Conservation (phyloP, 495 filamentous ascomycete genomes). For the Lasiosphaeria miniovina region DNA sequence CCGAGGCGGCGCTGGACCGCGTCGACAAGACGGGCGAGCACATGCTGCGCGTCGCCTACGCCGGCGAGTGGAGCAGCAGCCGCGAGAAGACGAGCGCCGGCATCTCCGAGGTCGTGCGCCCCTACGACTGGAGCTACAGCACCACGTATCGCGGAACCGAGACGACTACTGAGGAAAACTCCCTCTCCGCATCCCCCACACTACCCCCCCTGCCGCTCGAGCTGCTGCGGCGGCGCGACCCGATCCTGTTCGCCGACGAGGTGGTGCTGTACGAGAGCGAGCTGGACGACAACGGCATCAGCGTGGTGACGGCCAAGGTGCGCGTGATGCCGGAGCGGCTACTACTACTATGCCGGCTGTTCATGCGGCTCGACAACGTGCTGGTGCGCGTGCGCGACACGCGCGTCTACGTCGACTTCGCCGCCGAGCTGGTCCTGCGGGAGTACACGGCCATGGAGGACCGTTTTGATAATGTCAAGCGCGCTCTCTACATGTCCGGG, state of each 20-base stretch:
- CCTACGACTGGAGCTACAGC: conserved; percentile 97
- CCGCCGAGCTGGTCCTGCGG: conserved; percentile 71
- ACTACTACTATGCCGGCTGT: conserved; percentile 81
- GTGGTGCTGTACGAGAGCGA: conserved; percentile 96
- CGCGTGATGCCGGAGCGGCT: conserved; percentile 86
- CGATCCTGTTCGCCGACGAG: conserved; percentile 92
- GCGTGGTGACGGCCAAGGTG: conserved; percentile 81
- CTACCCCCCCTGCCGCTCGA: conserved; percentile 66
- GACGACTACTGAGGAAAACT: not conserved
- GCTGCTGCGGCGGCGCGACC: conserved; percentile 73
- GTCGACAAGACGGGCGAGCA: conserved; percentile 88
- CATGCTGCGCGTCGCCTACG: conserved; percentile 93
- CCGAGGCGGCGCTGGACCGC: conserved; percentile 78
- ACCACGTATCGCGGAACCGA: conserved; percentile 78
- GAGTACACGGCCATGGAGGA: conserved; percentile 86
- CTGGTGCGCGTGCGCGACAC: conserved; percentile 85
- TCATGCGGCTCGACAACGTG: conserved; percentile 89
- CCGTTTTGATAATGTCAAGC: conserved; percentile 70
- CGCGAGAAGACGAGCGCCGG: conserved; percentile 81
- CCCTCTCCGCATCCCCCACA: not conserved
- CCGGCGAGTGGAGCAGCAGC: conserved; percentile 81
- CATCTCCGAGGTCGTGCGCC: conserved; percentile 89
- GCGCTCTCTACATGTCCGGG: conserved; percentile 67
- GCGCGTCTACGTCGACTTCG: conserved; percentile 88
- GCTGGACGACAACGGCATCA: conserved; percentile 94